Percentiles rank a stretch among this genome's conserved stretches.
Evolutionary conservation across 495 filamentous ascomycete genomes (phyloP).

Genomic region (Podospora australis): DNA sequence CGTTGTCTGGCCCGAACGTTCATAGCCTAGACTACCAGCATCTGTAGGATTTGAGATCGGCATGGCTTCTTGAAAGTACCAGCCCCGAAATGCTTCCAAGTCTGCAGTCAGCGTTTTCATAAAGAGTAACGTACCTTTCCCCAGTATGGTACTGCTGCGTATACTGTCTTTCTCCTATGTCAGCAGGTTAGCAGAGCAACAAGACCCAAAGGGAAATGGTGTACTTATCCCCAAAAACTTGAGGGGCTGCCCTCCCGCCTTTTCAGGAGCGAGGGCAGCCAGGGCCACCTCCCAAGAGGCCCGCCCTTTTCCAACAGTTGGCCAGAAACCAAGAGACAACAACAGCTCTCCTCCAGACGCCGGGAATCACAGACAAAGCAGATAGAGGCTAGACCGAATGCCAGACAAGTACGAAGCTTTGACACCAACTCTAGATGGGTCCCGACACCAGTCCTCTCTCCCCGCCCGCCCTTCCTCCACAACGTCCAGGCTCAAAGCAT

Average conservation of each 20-base stretch:
- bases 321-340: slow-evolving; percentile 13
- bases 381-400: slow-evolving; percentile 18
- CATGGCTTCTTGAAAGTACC: too few relatives aligned
- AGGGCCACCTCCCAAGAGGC: slow-evolving; percentile 35
- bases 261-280: slow-evolving; percentile 37
- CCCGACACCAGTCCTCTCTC: slow-evolving; percentile 38
- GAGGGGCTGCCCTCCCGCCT: slow-evolving; percentile 49
- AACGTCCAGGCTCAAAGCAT: slow-evolving; percentile 7
- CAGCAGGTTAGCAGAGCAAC: slow-evolving; percentile 19
- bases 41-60: too few relatives aligned
- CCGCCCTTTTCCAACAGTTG: slow-evolving; percentile 29
- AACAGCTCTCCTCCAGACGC: slow-evolving; percentile 19
- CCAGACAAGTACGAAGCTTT: slow-evolving; percentile 90
- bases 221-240: slow-evolving; percentile 60
- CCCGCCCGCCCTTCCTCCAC: slow-evolving; percentile 10
- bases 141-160: too few relatives aligned
- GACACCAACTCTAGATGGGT: slow-evolving; percentile 95
- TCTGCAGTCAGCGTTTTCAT: too few relatives aligned
- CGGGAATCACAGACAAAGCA: slow-evolving; percentile 10
- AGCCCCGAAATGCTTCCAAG: too few relatives aligned
- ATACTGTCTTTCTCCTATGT: slow-evolving; percentile 1
- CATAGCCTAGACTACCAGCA: too few relatives aligned
- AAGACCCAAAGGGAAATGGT: slow-evolving; percentile 13
- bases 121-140: too few relatives aligned
- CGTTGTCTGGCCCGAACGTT: too few relatives aligned